These are phyloP conservation scores for Globisporangium lucens DNA, from an alignment of 352 stramenopile species.

Conservation along the genomic window DNA sequence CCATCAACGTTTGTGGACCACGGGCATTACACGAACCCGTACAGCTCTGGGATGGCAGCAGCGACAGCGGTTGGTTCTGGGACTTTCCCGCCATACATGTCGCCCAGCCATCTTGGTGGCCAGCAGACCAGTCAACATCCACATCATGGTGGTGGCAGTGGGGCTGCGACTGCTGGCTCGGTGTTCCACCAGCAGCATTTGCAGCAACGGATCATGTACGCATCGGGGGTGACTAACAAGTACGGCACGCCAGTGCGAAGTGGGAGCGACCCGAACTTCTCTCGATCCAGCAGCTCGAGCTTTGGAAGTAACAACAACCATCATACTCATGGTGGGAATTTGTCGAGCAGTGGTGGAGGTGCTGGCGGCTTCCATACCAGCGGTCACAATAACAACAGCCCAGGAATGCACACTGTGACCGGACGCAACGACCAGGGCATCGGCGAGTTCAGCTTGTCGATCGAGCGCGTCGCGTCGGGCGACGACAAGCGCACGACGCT, in stretches of 20 bases:
- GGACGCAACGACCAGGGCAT: conserved; percentile 64
- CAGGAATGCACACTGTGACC: not conserved
- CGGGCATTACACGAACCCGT: conserved; percentile 13
- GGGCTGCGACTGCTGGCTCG: not conserved
- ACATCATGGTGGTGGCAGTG: conserved; percentile 3
- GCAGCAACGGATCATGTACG: conserved; percentile 11
- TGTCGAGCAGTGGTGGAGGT: not conserved
- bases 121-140: conserved; percentile 3
- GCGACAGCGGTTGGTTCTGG: not conserved
- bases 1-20: not conserved
- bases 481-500: conserved; percentile 96
- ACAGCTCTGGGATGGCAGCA: conserved; percentile 9
- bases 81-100: conserved; percentile 18
- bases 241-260: conserved; percentile 14
- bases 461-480: conserved; percentile 73
- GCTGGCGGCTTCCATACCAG: not conserved
- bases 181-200: conserved; percentile 8
- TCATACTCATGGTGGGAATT: not conserved
- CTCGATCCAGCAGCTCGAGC: conserved; percentile 11
- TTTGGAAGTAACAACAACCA: conserved; percentile 21
- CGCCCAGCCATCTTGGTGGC: conserved; percentile 20
- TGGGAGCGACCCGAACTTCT: conserved; percentile 22
- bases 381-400: conserved; percentile 25
- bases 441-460: conserved; percentile 74
- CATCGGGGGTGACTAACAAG: not conserved